Conservation (phyloP, 345 rosid species). For the Citrus hindsii region DNA sequence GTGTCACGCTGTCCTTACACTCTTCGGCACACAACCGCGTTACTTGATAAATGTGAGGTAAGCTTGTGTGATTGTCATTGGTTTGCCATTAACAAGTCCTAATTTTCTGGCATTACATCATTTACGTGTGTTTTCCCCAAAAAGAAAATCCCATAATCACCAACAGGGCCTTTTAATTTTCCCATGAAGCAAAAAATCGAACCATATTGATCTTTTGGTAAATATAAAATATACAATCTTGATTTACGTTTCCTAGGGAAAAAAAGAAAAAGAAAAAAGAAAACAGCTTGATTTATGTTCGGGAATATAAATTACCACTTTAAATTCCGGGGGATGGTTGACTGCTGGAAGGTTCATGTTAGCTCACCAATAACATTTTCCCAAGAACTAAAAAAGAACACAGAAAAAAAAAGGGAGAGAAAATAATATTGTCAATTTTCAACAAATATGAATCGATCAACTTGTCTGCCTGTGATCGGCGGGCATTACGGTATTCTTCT, state of each 20-base stretch:
- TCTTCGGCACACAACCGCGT: slow-evolving; percentile 5
- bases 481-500: neutral
- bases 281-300: neutral
- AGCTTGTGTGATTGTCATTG: neutral
- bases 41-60: slow-evolving; percentile 1
- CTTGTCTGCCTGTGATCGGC: neutral
- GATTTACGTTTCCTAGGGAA: neutral
- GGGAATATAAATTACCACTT: neutral
- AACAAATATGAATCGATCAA: neutral
- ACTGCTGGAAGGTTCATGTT: neutral
- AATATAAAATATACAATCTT: no score
- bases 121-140: neutral
- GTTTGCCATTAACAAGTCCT: neutral
- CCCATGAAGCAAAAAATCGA: neutral
- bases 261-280: no score
- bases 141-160: neutral
- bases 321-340: neutral
- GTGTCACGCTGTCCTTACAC: neutral
- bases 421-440: neutral
- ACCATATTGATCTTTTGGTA: no score
- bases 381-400: no score
- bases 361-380: neutral
- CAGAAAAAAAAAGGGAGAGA: neutral
- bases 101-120: neutral
- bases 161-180: neutral